Evolutionary conservation across 768 basidiomycete species (phyloP).

Genomic region (Rhizopogon roseolus): DNA sequence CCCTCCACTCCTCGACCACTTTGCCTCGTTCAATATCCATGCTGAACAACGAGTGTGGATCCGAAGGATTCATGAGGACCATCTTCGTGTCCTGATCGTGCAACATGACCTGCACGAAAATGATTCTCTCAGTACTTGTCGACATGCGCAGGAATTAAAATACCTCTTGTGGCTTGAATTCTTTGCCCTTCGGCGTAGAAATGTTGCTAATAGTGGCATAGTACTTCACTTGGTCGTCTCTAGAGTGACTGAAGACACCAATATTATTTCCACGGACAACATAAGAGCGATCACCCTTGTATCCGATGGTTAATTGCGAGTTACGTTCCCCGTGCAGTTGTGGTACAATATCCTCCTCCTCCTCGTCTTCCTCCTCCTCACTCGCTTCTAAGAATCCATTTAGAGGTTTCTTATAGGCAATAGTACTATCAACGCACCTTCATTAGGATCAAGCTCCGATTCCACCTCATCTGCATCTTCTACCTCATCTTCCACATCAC

Average conservation of each 20-base stretch:
- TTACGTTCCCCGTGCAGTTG: conserved; percentile 63
- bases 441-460: conserved; percentile 59
- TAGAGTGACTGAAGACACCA: conserved; percentile 79
- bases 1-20: conserved; percentile 97
- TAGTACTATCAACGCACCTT: conserved; percentile 37
- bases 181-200: conserved; percentile 71
- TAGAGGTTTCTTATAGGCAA: not conserved
- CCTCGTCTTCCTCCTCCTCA: conserved; percentile 38
- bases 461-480: conserved; percentile 77
- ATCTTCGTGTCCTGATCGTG: conserved; percentile 96
- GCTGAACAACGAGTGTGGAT: conserved; percentile 78
- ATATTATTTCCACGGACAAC: conserved; percentile 91
- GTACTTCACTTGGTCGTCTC: conserved; percentile 72
- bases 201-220: conserved; percentile 84
- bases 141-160: conserved; percentile 11
- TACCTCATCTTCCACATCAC: conserved; percentile 65
- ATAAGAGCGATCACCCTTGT: conserved; percentile 92
- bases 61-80: conserved; percentile 81
- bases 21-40: conserved; percentile 95
- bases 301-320: conserved; percentile 88
- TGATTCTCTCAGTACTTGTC: conserved; percentile 2
- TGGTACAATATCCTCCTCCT: conserved; percentile 35
- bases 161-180: conserved; percentile 85
- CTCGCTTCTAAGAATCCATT: conserved; percentile 31
- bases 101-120: conserved; percentile 72